Conservation (phyloP, 495 filamentous ascomycete genomes). For the Penicillium lividum region DNA sequence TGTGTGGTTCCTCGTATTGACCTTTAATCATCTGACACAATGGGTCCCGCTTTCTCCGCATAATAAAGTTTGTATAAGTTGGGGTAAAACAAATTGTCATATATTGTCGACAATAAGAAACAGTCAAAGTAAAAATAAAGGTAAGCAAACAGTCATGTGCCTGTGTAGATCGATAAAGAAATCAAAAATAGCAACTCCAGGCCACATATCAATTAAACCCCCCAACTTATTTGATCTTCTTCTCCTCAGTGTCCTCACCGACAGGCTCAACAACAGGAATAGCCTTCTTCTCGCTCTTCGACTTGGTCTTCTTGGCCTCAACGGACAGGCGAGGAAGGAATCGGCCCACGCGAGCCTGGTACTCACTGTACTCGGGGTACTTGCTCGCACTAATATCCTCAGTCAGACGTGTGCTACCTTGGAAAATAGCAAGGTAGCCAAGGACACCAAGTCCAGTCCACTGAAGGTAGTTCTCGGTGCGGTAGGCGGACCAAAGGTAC, state of each 20-base stretch:
- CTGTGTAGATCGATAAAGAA: not conserved
- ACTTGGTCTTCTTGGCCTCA: constrained; percentile 38
- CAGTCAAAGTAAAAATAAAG: too few relatives aligned
- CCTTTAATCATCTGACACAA: too few relatives aligned
- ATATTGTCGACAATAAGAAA: not conserved
- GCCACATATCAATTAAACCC: constrained; percentile 15
- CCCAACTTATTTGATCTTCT: constrained; percentile 28
- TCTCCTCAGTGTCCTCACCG: constrained; percentile 15
- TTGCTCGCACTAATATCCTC: constrained; percentile 77
- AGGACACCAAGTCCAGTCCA: constrained; percentile 77
- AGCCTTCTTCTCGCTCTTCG: constrained; percentile 25
- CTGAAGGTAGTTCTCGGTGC: constrained; percentile 66
- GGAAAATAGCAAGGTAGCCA: constrained; percentile 76
- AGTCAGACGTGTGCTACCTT: constrained; percentile 83
- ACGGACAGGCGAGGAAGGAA: constrained; percentile 70
- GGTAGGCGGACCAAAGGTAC: constrained; percentile 83
- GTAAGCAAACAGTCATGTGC: not conserved
- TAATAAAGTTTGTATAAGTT: too few relatives aligned
- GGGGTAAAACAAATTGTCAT: not conserved
- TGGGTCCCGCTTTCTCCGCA: too few relatives aligned
- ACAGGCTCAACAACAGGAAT: constrained; percentile 6
- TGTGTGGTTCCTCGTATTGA: not conserved
- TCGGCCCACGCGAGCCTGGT: constrained; percentile 77
- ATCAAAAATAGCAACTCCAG: constrained; percentile 3
- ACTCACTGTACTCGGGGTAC: constrained; percentile 85